Percentiles rank a stretch among this genome's conserved stretches.
phyloP scores from a whole-genome alignment of 176 grass and related monocot genomes.

The Oryza coarctata region DNA sequence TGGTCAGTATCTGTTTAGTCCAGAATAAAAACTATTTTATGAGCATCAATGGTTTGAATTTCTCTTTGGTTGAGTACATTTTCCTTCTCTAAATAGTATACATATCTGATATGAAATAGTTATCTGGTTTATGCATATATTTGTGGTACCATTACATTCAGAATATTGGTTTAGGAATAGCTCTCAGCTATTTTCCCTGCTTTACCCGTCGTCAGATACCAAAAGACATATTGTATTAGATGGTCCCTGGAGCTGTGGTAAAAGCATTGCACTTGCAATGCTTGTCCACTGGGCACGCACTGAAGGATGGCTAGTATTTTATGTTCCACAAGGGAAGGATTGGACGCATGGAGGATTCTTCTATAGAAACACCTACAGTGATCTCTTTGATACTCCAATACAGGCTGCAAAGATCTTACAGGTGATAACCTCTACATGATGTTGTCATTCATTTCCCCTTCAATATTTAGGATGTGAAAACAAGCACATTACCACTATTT shows the following conservation, averaged over 20 bases:
- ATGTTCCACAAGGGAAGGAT: constrained; percentile 87
- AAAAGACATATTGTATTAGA: constrained; percentile 92
- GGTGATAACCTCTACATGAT: constrained; percentile 43
- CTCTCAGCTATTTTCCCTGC: constrained; percentile 9
- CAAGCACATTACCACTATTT: neutral
- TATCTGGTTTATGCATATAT: neutral
- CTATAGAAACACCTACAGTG: constrained; percentile 72
- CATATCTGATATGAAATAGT: neutral
- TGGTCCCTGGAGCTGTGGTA: constrained; percentile 84
- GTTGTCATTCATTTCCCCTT: constrained; percentile 9
- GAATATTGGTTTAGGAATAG: neutral
- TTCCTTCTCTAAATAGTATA: neutral
- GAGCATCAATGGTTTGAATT: neutral
- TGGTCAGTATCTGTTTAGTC: neutral
- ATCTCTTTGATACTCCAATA: constrained; percentile 81
- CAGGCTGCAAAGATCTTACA: constrained; percentile 72
- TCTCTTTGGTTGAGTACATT: neutral
- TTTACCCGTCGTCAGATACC: constrained; percentile 43
- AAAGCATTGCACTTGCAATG: constrained; percentile 94
- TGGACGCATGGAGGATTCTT: constrained; percentile 97
- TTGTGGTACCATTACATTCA: neutral
- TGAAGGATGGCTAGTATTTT: constrained; percentile 95
- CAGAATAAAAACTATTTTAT: neutral
- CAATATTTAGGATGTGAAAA: constrained; percentile 18
- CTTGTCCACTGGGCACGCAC: constrained; percentile 97